Conservation (phyloP, 2,329 filamentous ascomycete species). For the Tothia fuscella region DNA sequence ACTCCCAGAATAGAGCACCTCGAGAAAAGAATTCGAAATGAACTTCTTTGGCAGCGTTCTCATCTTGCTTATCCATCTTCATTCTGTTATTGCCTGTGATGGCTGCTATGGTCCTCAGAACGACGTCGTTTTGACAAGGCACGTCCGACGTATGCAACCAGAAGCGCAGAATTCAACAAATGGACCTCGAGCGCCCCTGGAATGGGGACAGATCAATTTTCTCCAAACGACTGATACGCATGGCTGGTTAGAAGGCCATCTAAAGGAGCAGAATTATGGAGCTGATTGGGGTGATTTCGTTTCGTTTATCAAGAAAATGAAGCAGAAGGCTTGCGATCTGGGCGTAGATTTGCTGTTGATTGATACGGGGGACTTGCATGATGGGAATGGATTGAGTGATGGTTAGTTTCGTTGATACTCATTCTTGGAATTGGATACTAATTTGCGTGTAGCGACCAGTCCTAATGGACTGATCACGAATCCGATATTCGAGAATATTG, state of each 20-base stretch:
- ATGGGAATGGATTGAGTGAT: background rate
- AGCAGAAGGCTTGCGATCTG: conserved; percentile 42
- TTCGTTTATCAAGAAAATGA: conserved; percentile 48
- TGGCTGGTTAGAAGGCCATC: conserved; percentile 48
- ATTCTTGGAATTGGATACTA: conserved; percentile 48
- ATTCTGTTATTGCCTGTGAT: conserved; percentile 19
- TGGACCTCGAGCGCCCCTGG: conserved; percentile 30
- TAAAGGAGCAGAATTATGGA: conserved; percentile 52
- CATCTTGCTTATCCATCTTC: too few relatives aligned
- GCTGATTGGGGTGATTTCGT: conserved; percentile 57
- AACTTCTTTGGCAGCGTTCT: too few relatives aligned
- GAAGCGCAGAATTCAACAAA: conserved; percentile 29
- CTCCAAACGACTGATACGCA: conserved; percentile 52
- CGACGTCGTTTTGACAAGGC: conserved; percentile 29
- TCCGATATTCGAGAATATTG: conserved; percentile 38
- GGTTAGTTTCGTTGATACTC: conserved; percentile 5
- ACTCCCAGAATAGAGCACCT: too few relatives aligned
- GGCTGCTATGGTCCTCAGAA: conserved; percentile 30
- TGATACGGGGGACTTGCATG: conserved; percentile 50
- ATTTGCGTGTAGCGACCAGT: conserved; percentile 47
- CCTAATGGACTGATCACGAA: conserved; percentile 46
- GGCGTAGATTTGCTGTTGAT: conserved; percentile 49
- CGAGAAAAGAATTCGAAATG: too few relatives aligned
- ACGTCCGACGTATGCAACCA: conserved; percentile 33
- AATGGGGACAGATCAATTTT: conserved; percentile 57